phyloP scores from a whole-genome alignment of 2,329 filamentous ascomycete genomes.

The Paracorniculantispora psalliotae region DNA sequence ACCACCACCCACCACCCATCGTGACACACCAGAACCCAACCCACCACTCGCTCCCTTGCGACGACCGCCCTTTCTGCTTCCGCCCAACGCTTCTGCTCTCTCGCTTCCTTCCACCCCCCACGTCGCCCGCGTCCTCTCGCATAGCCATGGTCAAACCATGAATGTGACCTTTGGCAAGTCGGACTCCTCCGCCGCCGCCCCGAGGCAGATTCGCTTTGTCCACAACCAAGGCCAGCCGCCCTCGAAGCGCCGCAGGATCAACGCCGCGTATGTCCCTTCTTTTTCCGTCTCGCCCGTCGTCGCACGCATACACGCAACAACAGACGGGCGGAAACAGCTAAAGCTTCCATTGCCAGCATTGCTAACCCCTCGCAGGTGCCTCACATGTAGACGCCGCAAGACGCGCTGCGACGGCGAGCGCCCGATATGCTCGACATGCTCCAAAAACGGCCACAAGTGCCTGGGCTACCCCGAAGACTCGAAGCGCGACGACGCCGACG shows the following conservation, averaged over 20 bases:
- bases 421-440: slow-evolving; percentile 66
- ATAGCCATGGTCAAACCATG: slow-evolving; percentile 17
- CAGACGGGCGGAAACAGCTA: no score
- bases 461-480: slow-evolving; percentile 57
- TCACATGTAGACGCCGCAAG: slow-evolving; percentile 71
- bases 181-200: slow-evolving; percentile 27
- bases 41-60: not conserved
- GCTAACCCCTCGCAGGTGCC: slow-evolving; percentile 43
- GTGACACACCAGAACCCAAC: not conserved
- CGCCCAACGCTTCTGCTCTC: not conserved
- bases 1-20: not conserved
- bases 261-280: slow-evolving; percentile 60
- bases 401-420: slow-evolving; percentile 71
- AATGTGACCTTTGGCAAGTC: slow-evolving; percentile 21
- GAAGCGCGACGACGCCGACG: slow-evolving; percentile 30
- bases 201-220: slow-evolving; percentile 69
- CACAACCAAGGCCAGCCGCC: slow-evolving; percentile 78
- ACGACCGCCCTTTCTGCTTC: not conserved
- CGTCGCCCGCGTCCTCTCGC: not conserved
- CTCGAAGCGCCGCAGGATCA: slow-evolving; percentile 72
- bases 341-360: no score
- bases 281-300: not conserved
- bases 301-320: not conserved
- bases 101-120: not conserved
- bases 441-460: slow-evolving; percentile 65